Evolutionary conservation across 768 basidiomycete genomes (phyloP).

Genomic region (Rhodotorula kratochvilovae): DNA sequence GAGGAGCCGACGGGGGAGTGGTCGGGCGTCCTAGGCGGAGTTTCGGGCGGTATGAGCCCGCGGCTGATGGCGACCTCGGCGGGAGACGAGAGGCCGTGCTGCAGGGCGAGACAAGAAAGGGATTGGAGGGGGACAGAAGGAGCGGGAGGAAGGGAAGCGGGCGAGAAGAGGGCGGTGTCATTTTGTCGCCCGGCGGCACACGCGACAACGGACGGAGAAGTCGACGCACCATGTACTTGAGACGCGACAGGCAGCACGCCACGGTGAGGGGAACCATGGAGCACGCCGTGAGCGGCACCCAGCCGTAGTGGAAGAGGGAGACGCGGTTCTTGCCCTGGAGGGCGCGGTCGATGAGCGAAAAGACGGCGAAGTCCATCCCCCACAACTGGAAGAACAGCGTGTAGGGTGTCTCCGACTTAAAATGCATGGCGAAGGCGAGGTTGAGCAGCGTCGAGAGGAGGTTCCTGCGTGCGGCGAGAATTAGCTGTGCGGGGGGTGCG

Average conservation of each 20-base stretch:
- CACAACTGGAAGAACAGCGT: constrained; percentile 9
- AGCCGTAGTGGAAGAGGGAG: not conserved
- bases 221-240: not conserved
- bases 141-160: too few species aligned
- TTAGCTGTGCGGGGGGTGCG: not conserved
- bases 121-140: too few species aligned
- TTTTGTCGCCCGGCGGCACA: too few species aligned
- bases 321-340: constrained; percentile 12
- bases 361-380: not conserved
- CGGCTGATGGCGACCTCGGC: not conserved
- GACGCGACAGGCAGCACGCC: not conserved
- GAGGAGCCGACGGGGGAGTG: too few species aligned
- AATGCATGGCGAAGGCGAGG: constrained; percentile 4
- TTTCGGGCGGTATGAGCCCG: not conserved
- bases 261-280: not conserved
- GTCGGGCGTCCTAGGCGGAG: too few species aligned
- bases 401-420: constrained; percentile 13
- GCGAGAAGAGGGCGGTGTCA: too few species aligned
- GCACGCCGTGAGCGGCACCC: not conserved
- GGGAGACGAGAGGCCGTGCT: not conserved
- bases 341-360: constrained; percentile 3
- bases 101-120: too few species aligned
- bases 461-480: not conserved
- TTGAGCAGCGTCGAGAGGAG: constrained; percentile 3
- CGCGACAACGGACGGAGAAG: not conserved